phyloP scores from a whole-genome alignment of 257 asterid species.

The Solanum sitiens region DNA sequence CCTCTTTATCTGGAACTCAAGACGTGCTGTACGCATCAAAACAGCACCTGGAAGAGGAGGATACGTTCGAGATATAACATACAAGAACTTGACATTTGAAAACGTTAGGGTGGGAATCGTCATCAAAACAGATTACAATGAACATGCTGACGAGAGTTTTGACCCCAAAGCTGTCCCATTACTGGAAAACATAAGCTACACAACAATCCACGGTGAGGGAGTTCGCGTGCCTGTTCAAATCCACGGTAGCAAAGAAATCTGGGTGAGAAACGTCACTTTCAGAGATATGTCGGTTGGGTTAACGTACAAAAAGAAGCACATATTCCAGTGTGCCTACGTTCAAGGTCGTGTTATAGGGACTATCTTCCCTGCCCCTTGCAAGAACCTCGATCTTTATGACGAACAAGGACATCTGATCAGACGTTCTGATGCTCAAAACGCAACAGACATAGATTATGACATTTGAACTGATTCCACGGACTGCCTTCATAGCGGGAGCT shows the following conservation, averaged over 20 bases:
- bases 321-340: constrained; percentile 21
- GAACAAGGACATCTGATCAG: constrained; percentile 13
- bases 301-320: constrained; percentile 16
- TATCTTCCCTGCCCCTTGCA: constrained; percentile 16
- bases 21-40: constrained; percentile 21
- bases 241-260: constrained; percentile 19
- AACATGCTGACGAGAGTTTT: constrained; percentile 8
- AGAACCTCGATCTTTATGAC: constrained; percentile 13
- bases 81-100: constrained; percentile 13
- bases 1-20: constrained; percentile 15
- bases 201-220: constrained; percentile 17
- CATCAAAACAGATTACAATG: constrained; percentile 22
- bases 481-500: background rate
- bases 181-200: constrained; percentile 19
- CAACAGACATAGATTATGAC: constrained; percentile 16
- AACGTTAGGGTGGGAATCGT: constrained; percentile 20
- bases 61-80: constrained; percentile 9
- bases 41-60: constrained; percentile 28
- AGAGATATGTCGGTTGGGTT: constrained; percentile 8
- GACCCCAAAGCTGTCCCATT: constrained; percentile 15
- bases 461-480: background rate
- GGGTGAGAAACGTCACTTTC: constrained; percentile 8
- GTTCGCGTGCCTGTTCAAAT: constrained; percentile 20
- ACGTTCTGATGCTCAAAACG: constrained; percentile 9
- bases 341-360: constrained; percentile 19